Evolutionary conservation across 768 basidiomycete genomes (phyloP).

Genomic region (Pleurotus platypus): DNA sequence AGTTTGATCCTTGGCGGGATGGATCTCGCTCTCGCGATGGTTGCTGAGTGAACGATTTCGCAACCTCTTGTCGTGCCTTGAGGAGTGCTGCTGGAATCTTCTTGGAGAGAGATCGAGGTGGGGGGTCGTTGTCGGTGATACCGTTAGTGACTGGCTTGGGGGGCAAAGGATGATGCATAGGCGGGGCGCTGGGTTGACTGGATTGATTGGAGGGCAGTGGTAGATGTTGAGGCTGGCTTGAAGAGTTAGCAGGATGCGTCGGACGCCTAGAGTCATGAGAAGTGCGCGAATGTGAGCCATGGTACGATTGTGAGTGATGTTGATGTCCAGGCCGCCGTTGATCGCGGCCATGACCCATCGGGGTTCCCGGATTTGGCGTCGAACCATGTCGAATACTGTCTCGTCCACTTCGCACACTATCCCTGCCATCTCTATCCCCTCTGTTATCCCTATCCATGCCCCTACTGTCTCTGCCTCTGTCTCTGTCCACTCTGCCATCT

Average conservation of each 20-base stretch:
- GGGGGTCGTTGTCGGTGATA: not conserved
- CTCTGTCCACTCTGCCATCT: slow-evolving; percentile 10
- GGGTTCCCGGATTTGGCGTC: slow-evolving; percentile 13
- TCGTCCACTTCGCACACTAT: slow-evolving; percentile 1
- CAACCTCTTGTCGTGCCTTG: slow-evolving; percentile 2
- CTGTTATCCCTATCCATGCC: not conserved
- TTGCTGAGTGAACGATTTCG: not conserved
- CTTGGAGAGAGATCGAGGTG: not conserved
- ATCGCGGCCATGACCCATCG: slow-evolving; percentile 9
- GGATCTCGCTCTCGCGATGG: not conserved
- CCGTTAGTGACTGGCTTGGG: not conserved
- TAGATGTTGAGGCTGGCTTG: not conserved
- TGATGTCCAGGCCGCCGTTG: not conserved
- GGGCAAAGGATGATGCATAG: slow-evolving; percentile 3
- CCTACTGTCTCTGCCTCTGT: slow-evolving; percentile 12
- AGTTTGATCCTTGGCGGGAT: not conserved
- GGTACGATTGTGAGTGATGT: not conserved
- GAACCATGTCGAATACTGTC: not conserved
- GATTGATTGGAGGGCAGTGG: not conserved
- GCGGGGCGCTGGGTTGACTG: not conserved
- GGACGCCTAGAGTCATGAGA: slow-evolving; percentile 2
- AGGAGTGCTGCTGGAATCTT: not conserved
- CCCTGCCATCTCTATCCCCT: slow-evolving; percentile 9
- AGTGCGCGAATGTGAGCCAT: not conserved
- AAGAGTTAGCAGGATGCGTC: not conserved